phyloP scores from a whole-genome alignment of 192 early-diverging fungal genomes.

The Backusella macrospora region DNA sequence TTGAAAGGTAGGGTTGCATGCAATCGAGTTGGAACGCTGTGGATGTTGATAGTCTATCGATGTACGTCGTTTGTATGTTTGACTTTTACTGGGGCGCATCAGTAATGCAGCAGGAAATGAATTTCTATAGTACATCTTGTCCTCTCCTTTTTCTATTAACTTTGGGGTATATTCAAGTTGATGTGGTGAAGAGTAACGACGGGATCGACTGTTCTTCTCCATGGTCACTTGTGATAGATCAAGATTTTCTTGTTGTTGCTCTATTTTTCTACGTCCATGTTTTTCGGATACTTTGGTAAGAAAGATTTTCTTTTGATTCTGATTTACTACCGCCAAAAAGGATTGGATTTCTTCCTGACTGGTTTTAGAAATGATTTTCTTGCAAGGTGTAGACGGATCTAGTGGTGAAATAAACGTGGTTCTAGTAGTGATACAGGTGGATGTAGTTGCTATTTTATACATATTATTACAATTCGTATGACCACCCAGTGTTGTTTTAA shows the following conservation, averaged over 20 bases:
- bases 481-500: not conserved
- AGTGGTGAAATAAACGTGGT: slow-evolving; percentile 38
- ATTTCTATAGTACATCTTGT: not conserved
- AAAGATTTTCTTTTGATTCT: slow-evolving; percentile 39
- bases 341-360: slow-evolving; percentile 32
- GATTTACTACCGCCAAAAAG: slow-evolving; percentile 33
- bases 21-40: slow-evolving; percentile 13
- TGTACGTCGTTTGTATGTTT: not conserved
- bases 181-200: not conserved
- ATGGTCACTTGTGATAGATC: not conserved
- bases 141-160: not conserved
- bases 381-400: slow-evolving; percentile 24
- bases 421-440: slow-evolving; percentile 33
- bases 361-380: slow-evolving; percentile 33
- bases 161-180: not conserved
- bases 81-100: not conserved
- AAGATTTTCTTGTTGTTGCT: slow-evolving; percentile 23
- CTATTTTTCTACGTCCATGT: slow-evolving; percentile 37
- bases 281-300: slow-evolving; percentile 52
- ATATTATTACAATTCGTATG: not conserved
- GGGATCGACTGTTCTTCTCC: not conserved
- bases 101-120: not conserved
- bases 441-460: slow-evolving; percentile 38
- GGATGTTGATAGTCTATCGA: not conserved
- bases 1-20: slow-evolving; percentile 1